Evolutionary conservation across 768 basidiomycete genomes (phyloP), one percentile per base, ranked within the genome.

Genomic region (Suillus subluteus): DNA sequence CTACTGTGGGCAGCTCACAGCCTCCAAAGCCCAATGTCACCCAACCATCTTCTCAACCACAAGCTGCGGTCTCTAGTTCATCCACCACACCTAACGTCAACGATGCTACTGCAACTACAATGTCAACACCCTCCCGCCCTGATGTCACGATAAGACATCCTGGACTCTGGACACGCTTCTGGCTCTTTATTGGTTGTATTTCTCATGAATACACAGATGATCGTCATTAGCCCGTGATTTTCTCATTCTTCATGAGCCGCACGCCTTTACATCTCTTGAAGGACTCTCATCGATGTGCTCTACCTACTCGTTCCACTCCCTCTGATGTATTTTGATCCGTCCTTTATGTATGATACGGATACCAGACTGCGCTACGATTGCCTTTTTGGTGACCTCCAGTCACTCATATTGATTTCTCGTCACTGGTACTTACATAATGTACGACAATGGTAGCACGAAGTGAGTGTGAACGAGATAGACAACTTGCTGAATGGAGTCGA

Each of bases 131-230:
- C 4, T 48, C n/a, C 5, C 46, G 5, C n/a, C 44, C 8, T n/a
- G 9, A n/a, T n/a, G 44, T 15, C 2, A 48, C 6, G 4, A n/a
- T 48, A 11, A 48, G n/a, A n/a, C 11, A n/a, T 4, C 9, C n/a
- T n/a, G 46, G 46, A n/a, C n/a, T n/a, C n/a, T 48, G 46, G 46
- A 48, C 46, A n/a, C 46, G 46, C 46, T n/a, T 48, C 11, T 48
- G 46, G 46, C 46, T 48, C 46, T 46, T 46, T 9, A 21, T 46
- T n/a, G 44, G 44, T 46, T 46, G 44, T 40, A 40, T 46, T 9
- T 11, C 44, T 46, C 44, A 9, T 46, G 44, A 46, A 46, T n/a
- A n/a, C 8, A 46, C 44, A 11, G 21, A 46, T 15, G 44, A 15
- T n/a, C 6, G 15, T 46, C 4, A 11, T 3, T 46, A 46, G 40